A percentile compares a stretch with the other conserved stretches of the same genome.
phyloP scores from a whole-genome alignment of 2,329 filamentous ascomycete species.

The Zymoseptoria tritici region DNA sequence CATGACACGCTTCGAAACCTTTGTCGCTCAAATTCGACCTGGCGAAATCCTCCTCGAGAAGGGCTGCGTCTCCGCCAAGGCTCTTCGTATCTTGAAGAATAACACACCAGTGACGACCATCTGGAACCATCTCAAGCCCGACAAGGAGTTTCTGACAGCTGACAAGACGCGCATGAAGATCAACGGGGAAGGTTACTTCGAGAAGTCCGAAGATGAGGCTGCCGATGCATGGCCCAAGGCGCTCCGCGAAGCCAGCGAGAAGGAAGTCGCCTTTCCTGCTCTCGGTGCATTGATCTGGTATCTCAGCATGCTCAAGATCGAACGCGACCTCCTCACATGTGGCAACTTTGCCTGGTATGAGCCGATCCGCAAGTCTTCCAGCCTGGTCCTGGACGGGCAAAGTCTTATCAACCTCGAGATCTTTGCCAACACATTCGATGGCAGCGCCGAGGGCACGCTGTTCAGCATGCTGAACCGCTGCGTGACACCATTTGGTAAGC shows the following conservation, averaged over 20 bases:
- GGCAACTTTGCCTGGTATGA: conserved; percentile 88
- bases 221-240: conserved; percentile 68
- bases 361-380: conserved; percentile 84
- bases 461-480: conserved; percentile 89
- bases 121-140: conserved; percentile 87
- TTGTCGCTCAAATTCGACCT: conserved; percentile 85
- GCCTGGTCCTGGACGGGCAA: conserved; percentile 86
- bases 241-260: conserved; percentile 64
- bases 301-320: conserved; percentile 73
- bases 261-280: conserved; percentile 81
- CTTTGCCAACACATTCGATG: conserved; percentile 88
- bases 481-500: conserved; percentile 93
- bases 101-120: conserved; percentile 88
- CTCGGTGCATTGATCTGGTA: conserved; percentile 86
- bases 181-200: conserved; percentile 71
- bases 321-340: conserved; percentile 77
- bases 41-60: conserved; percentile 88
- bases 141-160: conserved; percentile 83
- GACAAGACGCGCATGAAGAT: conserved; percentile 77
- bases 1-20: conserved; percentile 93
- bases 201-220: conserved; percentile 45
- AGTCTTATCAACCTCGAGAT: conserved; percentile 97
- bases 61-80: conserved; percentile 70
- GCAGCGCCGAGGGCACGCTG: conserved; percentile 74
- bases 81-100: conserved; percentile 87